Evolutionary conservation across 2,329 filamentous ascomycete species (phyloP), one percentile per base, ranked within the genome.

Genomic region (Pseudonectria buxi): DNA sequence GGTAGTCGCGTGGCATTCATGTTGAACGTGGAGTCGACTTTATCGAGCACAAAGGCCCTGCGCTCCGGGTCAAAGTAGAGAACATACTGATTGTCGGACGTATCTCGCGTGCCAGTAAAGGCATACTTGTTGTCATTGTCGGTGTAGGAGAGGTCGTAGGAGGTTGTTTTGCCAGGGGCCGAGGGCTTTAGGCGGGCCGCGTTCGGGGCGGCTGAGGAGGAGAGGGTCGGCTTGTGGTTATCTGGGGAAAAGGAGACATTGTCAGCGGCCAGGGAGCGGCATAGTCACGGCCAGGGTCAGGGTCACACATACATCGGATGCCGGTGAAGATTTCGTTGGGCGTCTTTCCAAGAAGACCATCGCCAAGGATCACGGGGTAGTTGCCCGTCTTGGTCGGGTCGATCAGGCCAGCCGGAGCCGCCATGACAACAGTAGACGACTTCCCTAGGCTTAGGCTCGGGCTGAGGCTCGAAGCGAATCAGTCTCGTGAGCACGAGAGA

Each of bases 1-100:
- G 83, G 85, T 11, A 78, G 78, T 36, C 73, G 77, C 34, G 76
- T 78, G 35, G 95, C 64, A 59, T 95, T 95, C 81, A 95, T 89
- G 53, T 86, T 81, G 62, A 94, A 83, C 26, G 81, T 80, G n/a
- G 81, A 83, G 55, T 86, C 78, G 36, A 95, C 68, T 33, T 78
- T 79, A 64, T 95, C 87, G 36, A 95, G 72, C 18, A 92, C 78
- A 47, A 92, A 92, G 37, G 74, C 81, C 53, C 90, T 78, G 34
- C 77, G 78, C 13, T 71, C 67, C 7, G 81, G 71, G 58, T 94
- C 85, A 54, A 90, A 92, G 39, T 90, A 74, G 33, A 94, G 72
- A 26, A 81, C 74, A 52, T 76, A 81, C 54, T 80, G 71, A 36
- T 65, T 68, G 37, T 73, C 68, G 39, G 71, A 69, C 15, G 67